phyloP scores from a whole-genome alignment of 2,329 filamentous ascomycete species.

The Emydomyces testavorans region DNA sequence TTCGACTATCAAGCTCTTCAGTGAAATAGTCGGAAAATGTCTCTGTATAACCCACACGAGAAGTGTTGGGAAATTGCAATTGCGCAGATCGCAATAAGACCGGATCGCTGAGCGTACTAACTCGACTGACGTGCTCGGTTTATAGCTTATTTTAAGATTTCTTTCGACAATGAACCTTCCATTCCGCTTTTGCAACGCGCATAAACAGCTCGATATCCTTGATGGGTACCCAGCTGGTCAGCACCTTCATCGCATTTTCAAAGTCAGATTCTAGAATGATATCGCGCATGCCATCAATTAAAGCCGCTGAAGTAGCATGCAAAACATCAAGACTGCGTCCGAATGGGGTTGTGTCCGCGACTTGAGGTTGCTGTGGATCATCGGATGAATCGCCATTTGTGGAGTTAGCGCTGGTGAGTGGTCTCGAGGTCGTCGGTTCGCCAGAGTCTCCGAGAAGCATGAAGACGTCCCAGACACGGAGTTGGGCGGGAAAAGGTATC shows the following conservation, averaged over 20 bases:
- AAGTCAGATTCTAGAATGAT: constrained; percentile 88
- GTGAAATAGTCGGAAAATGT: not conserved
- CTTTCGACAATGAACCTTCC: constrained; percentile 54
- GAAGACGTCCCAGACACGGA: constrained; percentile 96
- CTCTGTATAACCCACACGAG: too few species aligned
- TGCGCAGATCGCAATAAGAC: not conserved
- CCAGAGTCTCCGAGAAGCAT: constrained; percentile 75
- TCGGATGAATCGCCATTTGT: constrained; percentile 18
- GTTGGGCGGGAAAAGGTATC: constrained; percentile 83
- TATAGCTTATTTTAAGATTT: constrained; percentile 17
- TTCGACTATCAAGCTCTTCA: too few species aligned
- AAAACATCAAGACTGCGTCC: constrained; percentile 68
- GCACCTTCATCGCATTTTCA: constrained; percentile 93
- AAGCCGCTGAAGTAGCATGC: constrained; percentile 76
- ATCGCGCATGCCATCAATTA: constrained; percentile 81
- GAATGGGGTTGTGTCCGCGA: constrained; percentile 30
- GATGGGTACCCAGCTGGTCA: constrained; percentile 88
- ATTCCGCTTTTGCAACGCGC: constrained; percentile 78
- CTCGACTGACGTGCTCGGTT: not conserved
- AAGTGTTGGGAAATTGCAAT: too few species aligned
- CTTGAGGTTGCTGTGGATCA: constrained; percentile 17
- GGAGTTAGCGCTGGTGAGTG: constrained; percentile 22
- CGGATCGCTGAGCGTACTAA: not conserved
- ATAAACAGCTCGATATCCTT: constrained; percentile 90
- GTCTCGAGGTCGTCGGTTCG: constrained; percentile 24